Evolutionary conservation across 2,329 filamentous ascomycete species (phyloP), one percentile per base, ranked within the genome.

Genomic region (Paracorniculantispora psalliotae): DNA sequence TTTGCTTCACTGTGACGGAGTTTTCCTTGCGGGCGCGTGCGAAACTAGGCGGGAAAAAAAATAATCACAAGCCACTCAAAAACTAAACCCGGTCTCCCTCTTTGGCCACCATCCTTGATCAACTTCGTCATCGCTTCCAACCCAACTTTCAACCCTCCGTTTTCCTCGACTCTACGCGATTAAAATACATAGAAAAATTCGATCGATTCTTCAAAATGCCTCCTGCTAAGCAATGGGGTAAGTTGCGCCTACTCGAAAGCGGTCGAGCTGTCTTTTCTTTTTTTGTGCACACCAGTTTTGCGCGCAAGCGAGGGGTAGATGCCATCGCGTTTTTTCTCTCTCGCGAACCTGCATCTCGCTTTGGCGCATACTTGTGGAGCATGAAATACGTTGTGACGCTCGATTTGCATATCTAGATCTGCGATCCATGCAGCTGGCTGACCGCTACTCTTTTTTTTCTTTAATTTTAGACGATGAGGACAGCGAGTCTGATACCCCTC

Each of bases 221-320:
- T 70, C 70, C 73, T 60, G 72, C 69, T 65, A 73, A 76, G 64
- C 65, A 71, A 69, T 77, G 75, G 75, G 75, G 75, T 77, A 72
- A 70, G 75, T 71, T 30, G 56, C 50, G 46, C 46, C 46, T 48
- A 48, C 54, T 58, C 35, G 46, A 19, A 43, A 52, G 44, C 56
- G 19, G 33, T 30, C 33, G 12, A 26, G 23, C 17, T 44, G 50
- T n/a, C 25, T 23, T 19, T 33, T 49, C n/a, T 49, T 17, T 47
- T n/a, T 5, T 19, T 37, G 28, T 13, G 25, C 19, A 30, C 58
- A 39, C 50, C 7, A 37, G 19, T 23, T 37, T 35, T 55, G 52
- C 44, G 35, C 51, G 39, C 37, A 60, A 35, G n/a, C 47, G 23
- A 39, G 46, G 43, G 51, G 25, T 21, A 43, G 30, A 57, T 8